Conservation (phyloP, 2,329 filamentous ascomycete species). For the Phaeosphaeriaceae sp. region DNA sequence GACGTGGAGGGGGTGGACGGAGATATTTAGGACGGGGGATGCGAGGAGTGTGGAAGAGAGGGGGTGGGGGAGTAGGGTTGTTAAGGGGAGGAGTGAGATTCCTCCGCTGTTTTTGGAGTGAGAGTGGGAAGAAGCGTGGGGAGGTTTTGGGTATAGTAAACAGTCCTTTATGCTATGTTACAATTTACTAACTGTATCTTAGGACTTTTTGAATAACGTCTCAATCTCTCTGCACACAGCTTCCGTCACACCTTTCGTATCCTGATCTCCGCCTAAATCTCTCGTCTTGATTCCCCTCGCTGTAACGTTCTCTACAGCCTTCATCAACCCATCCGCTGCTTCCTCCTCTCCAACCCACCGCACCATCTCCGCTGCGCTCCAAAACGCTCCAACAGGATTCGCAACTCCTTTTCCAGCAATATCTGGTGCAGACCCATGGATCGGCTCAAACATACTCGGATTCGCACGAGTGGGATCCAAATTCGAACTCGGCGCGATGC, state of each 20-base stretch:
- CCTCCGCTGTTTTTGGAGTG: constrained; percentile 32
- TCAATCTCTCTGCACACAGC: constrained; percentile 62
- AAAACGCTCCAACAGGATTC: constrained; percentile 71
- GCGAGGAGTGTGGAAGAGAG: constrained; percentile 59
- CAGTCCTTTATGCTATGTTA: no score
- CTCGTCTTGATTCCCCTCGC: constrained; percentile 61
- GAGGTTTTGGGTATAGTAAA: no score
- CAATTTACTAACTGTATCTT: constrained; percentile 2
- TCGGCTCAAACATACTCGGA: constrained; percentile 68
- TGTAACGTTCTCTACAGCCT: constrained; percentile 66
- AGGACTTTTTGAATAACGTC: constrained; percentile 42
- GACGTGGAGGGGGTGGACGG: constrained; percentile 64
- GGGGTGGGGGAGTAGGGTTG: constrained; percentile 51
- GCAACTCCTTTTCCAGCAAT: constrained; percentile 68
- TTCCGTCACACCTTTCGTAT: constrained; percentile 65
- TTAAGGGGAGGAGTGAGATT: constrained; percentile 37
- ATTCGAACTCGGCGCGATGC: constrained; percentile 71
- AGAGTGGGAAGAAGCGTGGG: background rate
- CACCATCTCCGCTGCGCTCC: constrained; percentile 73
- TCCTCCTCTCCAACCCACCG: constrained; percentile 66
- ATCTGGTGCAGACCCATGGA: constrained; percentile 69
- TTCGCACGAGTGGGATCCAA: constrained; percentile 65
- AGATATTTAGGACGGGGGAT: constrained; percentile 57
- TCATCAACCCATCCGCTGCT: constrained; percentile 64
- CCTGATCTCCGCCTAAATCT: constrained; percentile 65